Base-by-base conservation (phyloP, 2,329 filamentous ascomycete genomes). In the Fusarium sp. region DNA sequence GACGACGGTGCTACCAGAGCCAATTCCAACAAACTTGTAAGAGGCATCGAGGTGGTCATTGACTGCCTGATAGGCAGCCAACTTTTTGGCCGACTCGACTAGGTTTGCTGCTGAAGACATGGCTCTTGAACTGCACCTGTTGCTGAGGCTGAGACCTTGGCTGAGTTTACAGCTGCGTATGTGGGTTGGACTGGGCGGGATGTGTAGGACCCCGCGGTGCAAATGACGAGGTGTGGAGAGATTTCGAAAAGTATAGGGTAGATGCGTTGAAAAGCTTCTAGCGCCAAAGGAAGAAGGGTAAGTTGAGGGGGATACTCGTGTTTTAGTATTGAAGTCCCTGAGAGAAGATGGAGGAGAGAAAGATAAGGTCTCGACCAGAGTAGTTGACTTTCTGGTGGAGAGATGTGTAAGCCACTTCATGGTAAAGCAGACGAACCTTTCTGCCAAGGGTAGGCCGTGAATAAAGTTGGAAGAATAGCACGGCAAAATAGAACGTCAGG, bases 1-100 rank as follows among this genome's bases (percentile, higher is more conserved):
- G 75, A 94, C 89, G 69, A 96, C 93, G 21, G 92, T 93, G 74
- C 90, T 92, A 63, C 92, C 92, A 61, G 91, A 93, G 68, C 93
- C 93, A 79, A 96, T 95, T 72, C 93, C 93, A 72, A 94, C 85
- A 76, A 88, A 90, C 58, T 82, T 86, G 82, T 88, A 87, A 42
- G 82, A 80, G 43, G 86, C 84, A 58, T 85, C 84, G 75, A 94
- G 91, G 81, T 94, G 89, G 66, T 93, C 90, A 57, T 86, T 83
- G 46, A 94, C 92, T 50, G 93, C 93, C 73, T 88, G 89, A 79
- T 86, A 89, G 68, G 92, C 93, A 55, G 93, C 93, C 43, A 88
- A 86, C 74, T 89, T 88, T 82, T 96, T 96, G 66, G 93, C 92
- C 37, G 86, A 83, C 80, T 95, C 92, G 71, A 94, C 82, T 21